Conservation (phyloP, 495 filamentous ascomycete genomes). For the Trichodelitschia bisporula region DNA sequence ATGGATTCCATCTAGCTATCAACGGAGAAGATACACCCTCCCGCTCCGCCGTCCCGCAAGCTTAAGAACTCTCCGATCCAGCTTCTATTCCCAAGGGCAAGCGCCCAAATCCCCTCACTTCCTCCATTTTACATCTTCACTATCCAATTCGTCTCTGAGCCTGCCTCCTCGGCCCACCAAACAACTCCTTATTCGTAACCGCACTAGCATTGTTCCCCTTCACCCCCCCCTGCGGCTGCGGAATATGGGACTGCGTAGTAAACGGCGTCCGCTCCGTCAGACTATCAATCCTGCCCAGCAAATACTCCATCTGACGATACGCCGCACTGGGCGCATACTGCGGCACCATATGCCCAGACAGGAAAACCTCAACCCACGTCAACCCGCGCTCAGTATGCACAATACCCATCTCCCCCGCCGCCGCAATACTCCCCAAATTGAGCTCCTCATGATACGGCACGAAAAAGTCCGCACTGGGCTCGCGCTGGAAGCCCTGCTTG, state of each 20-base stretch:
- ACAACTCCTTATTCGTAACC: too few species aligned
- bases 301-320: slow-evolving; percentile 17
- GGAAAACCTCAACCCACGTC: slow-evolving; percentile 34
- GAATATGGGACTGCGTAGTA: slow-evolving; percentile 17
- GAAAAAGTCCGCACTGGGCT: slow-evolving; percentile 32
- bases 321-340: slow-evolving; percentile 35
- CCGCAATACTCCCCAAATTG: slow-evolving; percentile 17
- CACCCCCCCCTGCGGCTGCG: too few species aligned
- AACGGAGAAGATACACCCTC: too few species aligned
- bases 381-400: slow-evolving; percentile 41
- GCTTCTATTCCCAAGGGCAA: too few species aligned
- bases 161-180: too few species aligned
- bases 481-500: slow-evolving; percentile 30
- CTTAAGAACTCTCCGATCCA: too few species aligned
- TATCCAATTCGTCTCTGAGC: too few species aligned
- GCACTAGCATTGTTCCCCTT: too few species aligned
- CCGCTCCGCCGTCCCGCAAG: too few species aligned
- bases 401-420: slow-evolving; percentile 34
- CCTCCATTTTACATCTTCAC: too few species aligned
- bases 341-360: slow-evolving; percentile 41
- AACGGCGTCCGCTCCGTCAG: slow-evolving; percentile 15
- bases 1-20: too few species aligned
- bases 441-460: slow-evolving; percentile 33
- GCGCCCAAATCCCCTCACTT: too few species aligned
- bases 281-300: slow-evolving; percentile 33